Base-by-base conservation (phyloP, 1,284 basidiomycete species). In the Cerioporus squamosus region DNA sequence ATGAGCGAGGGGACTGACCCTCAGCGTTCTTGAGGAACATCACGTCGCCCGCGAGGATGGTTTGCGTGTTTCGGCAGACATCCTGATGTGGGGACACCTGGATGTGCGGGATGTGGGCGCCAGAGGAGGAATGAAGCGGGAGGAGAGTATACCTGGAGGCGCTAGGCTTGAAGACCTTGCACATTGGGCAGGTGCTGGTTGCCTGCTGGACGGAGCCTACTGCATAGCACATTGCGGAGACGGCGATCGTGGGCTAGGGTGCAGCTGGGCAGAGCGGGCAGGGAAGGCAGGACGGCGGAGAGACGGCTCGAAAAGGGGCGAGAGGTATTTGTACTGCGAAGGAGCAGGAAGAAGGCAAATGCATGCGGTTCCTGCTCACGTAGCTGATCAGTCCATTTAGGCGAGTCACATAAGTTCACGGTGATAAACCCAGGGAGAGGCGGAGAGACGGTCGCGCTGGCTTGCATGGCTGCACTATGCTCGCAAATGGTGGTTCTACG, bases 11-110 rank as follows among this genome's bases (percentile, higher is more conserved):
- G 53, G 59, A 73, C 78, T 65, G 67, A 91, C 90, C 90, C 82
- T 93, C 91, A 33, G 91, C 90, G 69, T 93, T 93, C 79, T 84
- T 90, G 67, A 92, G 79, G 72, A 82, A 89, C 39, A 87, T 79
- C 53, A 93, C 84, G 69, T 92, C 90, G 70, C 85, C n/a, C 82
- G 62, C 84, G 82, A 50, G 90, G 90, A 72, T 93, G 91, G 55
- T 79, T 75, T 14, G 78, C 73, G 63, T 81, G 74, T 93, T 91
- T 66, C 84, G 80, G 75, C 91, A 93, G 62, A 86, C 81, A 48
- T 90, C 88, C 56, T 81, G 61, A 84, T 76, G 72, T 93, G 91
- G 24, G 89, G 89, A 69, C 90, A 91, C 64, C 88, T 90, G 70
- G 55, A 61, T 56, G 49, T 55, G 56, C 59, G 65, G 53, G 48